Conservation (phyloP, 768 basidiomycete genomes). For the Calvatia gigantea region DNA sequence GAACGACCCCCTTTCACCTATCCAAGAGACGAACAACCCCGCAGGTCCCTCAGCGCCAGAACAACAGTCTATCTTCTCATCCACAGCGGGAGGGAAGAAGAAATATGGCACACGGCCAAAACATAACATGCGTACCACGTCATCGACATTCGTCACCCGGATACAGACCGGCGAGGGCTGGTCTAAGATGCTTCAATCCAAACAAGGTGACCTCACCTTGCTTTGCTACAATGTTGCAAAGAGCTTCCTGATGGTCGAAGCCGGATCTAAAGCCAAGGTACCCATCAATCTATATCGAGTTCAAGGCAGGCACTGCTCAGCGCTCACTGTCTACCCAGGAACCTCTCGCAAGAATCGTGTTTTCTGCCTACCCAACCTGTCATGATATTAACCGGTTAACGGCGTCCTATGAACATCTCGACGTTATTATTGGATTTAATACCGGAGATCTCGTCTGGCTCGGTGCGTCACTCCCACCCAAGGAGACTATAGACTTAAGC, state of each 20-base stretch:
- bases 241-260: conserved; percentile 83
- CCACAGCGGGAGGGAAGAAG: conserved; percentile 53
- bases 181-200: conserved; percentile 64
- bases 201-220: conserved; percentile 83
- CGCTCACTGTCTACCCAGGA: conserved; percentile 48
- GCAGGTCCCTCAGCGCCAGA: conserved; percentile 35
- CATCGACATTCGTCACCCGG: conserved; percentile 88
- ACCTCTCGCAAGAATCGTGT: conserved; percentile 79
- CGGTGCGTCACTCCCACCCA: conserved; percentile 42
- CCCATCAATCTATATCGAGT: conserved; percentile 12
- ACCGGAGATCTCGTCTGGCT: conserved; percentile 98
- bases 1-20: conserved; percentile 32
- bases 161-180: conserved; percentile 80
- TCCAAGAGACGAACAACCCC: conserved; percentile 37
- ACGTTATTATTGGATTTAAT: conserved; percentile 87
- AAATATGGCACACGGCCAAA: conserved; percentile 69
- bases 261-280: conserved; percentile 83
- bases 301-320: no score
- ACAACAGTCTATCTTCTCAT: conserved; percentile 60
- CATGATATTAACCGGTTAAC: conserved; percentile 84
- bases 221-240: conserved; percentile 87
- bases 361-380: conserved; percentile 86
- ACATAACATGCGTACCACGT: conserved; percentile 86
- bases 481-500: conserved; percentile 9
- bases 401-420: conserved; percentile 72